Conservation (phyloP, 2,329 filamentous ascomycete genomes). For the Fusarium chlamydosporum region DNA sequence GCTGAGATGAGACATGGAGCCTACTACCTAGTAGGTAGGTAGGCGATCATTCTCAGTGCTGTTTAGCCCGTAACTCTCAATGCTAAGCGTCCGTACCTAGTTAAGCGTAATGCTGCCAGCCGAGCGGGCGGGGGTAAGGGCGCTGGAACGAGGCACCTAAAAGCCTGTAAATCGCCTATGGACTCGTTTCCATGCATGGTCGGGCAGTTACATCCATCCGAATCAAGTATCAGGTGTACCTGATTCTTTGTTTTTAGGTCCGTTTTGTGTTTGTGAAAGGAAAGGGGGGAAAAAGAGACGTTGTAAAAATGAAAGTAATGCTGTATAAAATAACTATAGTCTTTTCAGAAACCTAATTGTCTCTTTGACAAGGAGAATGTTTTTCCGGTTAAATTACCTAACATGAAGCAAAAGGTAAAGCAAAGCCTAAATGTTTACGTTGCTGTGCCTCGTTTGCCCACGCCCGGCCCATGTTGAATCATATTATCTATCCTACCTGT, state of each 20-base stretch:
- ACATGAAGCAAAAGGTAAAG: not conserved
- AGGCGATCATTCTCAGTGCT: slow-evolving; percentile 6
- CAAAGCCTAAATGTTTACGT: not conserved
- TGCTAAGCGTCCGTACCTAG: not conserved
- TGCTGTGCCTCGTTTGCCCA: slow-evolving; percentile 19
- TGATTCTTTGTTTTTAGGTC: slow-evolving; percentile 23
- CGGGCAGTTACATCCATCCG: slow-evolving; percentile 14
- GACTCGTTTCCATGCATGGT: not conserved
- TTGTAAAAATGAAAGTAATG: not conserved
- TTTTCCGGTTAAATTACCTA: slow-evolving; percentile 4
- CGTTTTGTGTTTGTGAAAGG: slow-evolving; percentile 17
- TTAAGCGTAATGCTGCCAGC: not conserved
- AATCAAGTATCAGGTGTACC: slow-evolving; percentile 37
- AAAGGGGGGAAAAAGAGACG: not conserved
- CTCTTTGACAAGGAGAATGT: not conserved
- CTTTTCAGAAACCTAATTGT: slow-evolving; percentile 11
- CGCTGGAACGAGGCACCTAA: slow-evolving; percentile 1
- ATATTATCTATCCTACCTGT: no score
- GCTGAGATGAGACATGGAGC: not conserved
- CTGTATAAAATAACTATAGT: not conserved
- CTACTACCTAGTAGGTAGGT: not conserved
- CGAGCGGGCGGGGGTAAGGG: slow-evolving; percentile 18
- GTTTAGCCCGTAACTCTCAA: not conserved
- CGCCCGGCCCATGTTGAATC: not conserved
- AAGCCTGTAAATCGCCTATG: not conserved